phyloP scores from a whole-genome alignment of 192 early-diverging fungal genomes.

The Backusella mclennaniae region DNA sequence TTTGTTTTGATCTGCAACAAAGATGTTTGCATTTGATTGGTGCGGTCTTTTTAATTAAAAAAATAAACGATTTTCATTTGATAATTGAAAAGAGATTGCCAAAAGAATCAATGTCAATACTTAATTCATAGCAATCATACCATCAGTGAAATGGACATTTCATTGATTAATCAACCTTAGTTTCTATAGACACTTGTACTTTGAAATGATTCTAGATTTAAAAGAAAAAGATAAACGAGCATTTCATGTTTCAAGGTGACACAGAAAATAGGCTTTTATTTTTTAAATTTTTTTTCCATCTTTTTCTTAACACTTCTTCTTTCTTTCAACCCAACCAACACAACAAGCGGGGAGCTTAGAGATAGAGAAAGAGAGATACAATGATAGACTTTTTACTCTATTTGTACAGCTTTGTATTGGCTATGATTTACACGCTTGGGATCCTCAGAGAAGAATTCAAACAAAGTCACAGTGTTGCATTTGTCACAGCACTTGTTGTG shows the following conservation, averaged over 20 bases:
- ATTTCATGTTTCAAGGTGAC: neutral
- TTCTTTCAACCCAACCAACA: neutral
- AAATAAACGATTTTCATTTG: too few species aligned
- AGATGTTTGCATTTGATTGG: too few species aligned
- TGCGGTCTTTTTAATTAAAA: too few species aligned
- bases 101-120: too few species aligned
- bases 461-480: neutral
- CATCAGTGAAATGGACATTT: neutral
- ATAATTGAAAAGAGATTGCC: too few species aligned
- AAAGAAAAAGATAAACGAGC: neutral
- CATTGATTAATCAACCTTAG: neutral
- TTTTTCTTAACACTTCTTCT: neutral
- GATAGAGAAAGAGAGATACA: too few species aligned
- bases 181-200: neutral
- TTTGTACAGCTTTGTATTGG: neutral
- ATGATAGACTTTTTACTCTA: slow-evolving; percentile 3
- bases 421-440: neutral
- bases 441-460: neutral
- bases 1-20: too few species aligned
- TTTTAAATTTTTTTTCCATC: neutral
- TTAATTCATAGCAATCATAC: too few species aligned
- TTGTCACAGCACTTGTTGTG: neutral
- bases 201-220: neutral
- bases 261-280: neutral
- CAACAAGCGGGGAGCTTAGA: neutral